phyloP scores from a whole-genome alignment of 2,329 filamentous ascomycete genomes.

The Grosmannia serpens region DNA sequence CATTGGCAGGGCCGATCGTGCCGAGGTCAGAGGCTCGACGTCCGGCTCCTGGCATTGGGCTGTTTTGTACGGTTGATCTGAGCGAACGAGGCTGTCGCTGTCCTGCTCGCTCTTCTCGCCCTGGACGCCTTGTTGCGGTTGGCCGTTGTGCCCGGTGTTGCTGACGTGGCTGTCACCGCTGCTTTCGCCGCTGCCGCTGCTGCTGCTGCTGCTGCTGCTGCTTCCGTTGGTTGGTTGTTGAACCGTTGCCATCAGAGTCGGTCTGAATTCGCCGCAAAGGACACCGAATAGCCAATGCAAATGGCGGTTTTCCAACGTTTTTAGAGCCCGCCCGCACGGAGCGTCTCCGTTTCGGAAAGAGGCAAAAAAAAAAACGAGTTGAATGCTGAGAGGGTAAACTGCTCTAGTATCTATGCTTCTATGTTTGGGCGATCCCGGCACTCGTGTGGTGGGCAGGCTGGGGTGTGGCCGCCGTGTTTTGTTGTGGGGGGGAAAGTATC shows the following conservation, averaged over 20 bases:
- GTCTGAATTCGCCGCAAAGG: background rate
- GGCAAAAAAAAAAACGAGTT: background rate
- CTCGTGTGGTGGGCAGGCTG: background rate
- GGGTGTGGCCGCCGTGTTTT: background rate
- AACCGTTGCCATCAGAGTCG: conserved; percentile 9
- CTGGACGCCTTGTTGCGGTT: background rate
- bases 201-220: background rate
- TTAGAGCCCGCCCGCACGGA: background rate
- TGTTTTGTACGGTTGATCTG: background rate
- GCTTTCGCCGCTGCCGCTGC: background rate
- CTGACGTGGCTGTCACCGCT: background rate
- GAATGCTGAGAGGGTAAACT: background rate
- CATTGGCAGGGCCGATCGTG: background rate
- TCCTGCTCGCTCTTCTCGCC: background rate
- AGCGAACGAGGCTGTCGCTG: background rate
- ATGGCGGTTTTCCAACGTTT: too few relatives aligned
- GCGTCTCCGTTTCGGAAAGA: background rate
- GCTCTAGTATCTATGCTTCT: background rate
- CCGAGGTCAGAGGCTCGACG: background rate
- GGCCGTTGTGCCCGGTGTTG: background rate
- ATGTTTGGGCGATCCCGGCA: background rate
- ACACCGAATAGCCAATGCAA: background rate
- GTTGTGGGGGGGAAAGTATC: background rate
- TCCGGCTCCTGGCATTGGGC: conserved; percentile 1
- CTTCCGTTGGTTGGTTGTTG: conserved; percentile 3